Base-by-base conservation (phyloP, 495 filamentous ascomycete species). In the Oleoguttula mirabilis region DNA sequence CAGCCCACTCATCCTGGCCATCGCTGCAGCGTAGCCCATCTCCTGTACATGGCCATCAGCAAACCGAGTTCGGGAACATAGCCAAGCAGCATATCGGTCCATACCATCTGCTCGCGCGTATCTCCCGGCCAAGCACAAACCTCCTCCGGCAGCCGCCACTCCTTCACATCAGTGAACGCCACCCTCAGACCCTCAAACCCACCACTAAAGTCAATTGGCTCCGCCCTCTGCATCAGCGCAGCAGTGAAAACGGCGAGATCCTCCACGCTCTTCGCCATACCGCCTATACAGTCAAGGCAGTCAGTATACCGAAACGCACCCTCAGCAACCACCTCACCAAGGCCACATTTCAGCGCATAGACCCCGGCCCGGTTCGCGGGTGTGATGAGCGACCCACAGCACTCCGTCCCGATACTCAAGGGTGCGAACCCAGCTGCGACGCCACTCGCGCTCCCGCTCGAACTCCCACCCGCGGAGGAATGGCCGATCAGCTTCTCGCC, bases 361-460 rank as follows among this genome's bases (percentile, higher is more conserved):
- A 58, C 20, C 12, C 20, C 58, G 10, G 57, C 54, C 27, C 57
- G 45, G 31, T 51, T 61, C n/a, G 56, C 55, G 1, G 58, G 56
- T 24, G 50, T 56, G 34, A 58, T 55, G 28, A 60, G 30, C 5
- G 54, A 55, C 4, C 58, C 58, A 31, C 51, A 48, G n/a, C 43
- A 54, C 30, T 61, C 58, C 0, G 56, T 58, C 7, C 56, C 58
- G 22, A 61, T 45, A 20, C 45, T 40, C 8, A 57, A 42, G 12
- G 58, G 59, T 21, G 50, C 50, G 41, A 61, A 61, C 27, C 58
- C 58, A 11, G 58, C 49, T 2, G 53, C 48, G 12, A 60, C 52
- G 25, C 43, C 50, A 7, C 50, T 52, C 2, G 56, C 58, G 10
- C 49, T 54, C 12, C 58, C 58, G 3, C 56, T 60, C n/a, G 54